Evolutionary conservation across 2,329 filamentous ascomycete species (phyloP), one percentile per base, ranked within the genome.

Genomic region (Teratosphaeria pseudoeucalypti): DNA sequence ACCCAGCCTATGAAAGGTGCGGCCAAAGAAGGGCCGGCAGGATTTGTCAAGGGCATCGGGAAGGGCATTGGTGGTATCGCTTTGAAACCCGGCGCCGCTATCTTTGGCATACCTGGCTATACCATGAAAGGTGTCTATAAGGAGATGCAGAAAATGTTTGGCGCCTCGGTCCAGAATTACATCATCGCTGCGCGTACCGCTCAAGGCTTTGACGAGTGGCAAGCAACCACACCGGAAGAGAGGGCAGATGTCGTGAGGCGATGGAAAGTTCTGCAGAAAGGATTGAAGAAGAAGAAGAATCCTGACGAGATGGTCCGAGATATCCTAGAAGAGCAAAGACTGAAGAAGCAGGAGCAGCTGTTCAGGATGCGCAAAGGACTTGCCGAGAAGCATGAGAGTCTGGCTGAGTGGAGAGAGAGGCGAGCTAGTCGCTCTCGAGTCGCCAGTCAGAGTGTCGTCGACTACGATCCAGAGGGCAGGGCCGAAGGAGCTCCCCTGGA

Each of bases 11-110:
- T 86, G 3, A 79, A 79, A 59, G 89, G 84, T n/a, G 81, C 81
- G 2, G 79, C 79, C 65, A 82, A 86, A 63, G 82, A 84, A 61
- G 85, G 85, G 1, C 69, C 77, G 3, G 78, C 77, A 2, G 89
- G 89, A 1, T 78, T 92, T 7, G 69, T 91, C 12, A 92, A 92
- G 71, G 89, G 89, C 0, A 79, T 92, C 55, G 89, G 85, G 1
- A 92, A 90, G 70, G 89, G 89, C 0, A 82, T 92, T 52, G 89
- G 87, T 2, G 90, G 90, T 0, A 67, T 92, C 2, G 76, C 90
- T 2, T 73, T 91, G 5, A 95, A 95, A 70, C 87, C 88, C 6
- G 82, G 83, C 53, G 88, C 88, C 60, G 88, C 81, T 6, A 72
- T 88, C 52, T 70, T 68, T 43, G 69, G 64, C 2, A 70, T 72